Evolutionary conservation across 257 asterid species (phyloP), one percentile per base, ranked within the genome.

Genomic region (Rehmannia glutinosa): DNA sequence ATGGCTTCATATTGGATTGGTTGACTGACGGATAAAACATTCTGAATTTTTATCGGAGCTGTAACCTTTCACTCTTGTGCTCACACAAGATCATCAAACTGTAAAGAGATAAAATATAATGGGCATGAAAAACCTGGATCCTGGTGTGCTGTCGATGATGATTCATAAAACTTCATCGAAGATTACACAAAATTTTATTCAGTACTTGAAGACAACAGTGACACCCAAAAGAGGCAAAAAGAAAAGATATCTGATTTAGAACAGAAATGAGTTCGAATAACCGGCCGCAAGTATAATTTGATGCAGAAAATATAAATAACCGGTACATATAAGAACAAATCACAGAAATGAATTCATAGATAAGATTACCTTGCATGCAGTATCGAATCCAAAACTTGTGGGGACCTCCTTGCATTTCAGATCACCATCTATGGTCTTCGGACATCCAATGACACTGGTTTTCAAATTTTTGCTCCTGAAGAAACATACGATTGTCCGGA

Each of bases 401-500:
- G 98, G 99, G 54, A 95, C 99, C 82, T 95, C 99, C 75, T 84
- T 89, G 79, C 87, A 80, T 78, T 95, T 95, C 67, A 91, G 86
- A 80, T 95, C 99, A 72, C 98, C 99, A 54, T 95, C 99, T 36
- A 95, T 95, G 72, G 99, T 95, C 83, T 95, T 95, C 4, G 99
- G 99, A 64, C 99, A 95, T 79, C 99, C 99, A 70, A 95, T 84
- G 39, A 95, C 99, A 38, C 80, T 87, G 25, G 98, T 81, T 84
- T 91, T 95, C 89, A 94, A 25, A 38, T 91, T 94, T 43, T 84
- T 91, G 54, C 89, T 69, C 90, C 99, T 94, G 83, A 20, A 73
- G 28, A 66, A 36, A 53, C 9, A 21, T 9, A 63, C 16, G 25
- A 27, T 33, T 7, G 28, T 28, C 30, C 4, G 59, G 61, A 60